Conservation (phyloP, 805 yeast genomes). For the Saturnispora diversa region DNA sequence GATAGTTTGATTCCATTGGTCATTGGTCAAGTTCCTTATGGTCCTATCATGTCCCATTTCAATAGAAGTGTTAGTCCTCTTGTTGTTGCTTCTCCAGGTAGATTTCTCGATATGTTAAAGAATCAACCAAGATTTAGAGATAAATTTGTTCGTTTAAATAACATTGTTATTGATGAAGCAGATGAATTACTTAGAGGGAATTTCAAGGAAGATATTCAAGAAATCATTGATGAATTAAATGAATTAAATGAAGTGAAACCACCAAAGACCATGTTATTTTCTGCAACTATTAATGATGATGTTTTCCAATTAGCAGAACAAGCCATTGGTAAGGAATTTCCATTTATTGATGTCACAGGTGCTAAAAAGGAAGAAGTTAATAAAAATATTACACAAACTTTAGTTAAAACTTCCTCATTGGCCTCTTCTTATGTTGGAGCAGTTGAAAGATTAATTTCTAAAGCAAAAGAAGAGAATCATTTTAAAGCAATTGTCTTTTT, state of each 20-base stretch:
- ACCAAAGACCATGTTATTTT: slow-evolving; percentile 66
- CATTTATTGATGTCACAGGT: slow-evolving; percentile 60
- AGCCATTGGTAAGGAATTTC: slow-evolving; percentile 45
- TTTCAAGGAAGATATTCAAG: slow-evolving; percentile 57
- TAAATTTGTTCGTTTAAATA: slow-evolving; percentile 46
- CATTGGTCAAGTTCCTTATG: slow-evolving; percentile 30
- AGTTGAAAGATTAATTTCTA: slow-evolving; percentile 37
- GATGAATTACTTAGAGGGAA: slow-evolving; percentile 80
- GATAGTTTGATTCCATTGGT: slow-evolving; percentile 40
- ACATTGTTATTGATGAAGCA: slow-evolving; percentile 83
- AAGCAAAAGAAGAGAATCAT: slow-evolving; percentile 25
- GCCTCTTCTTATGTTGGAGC: slow-evolving; percentile 57
- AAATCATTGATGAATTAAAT: slow-evolving; percentile 43
- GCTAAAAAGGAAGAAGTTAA: slow-evolving; percentile 57
- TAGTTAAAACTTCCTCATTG: slow-evolving; percentile 46
- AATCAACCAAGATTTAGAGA: slow-evolving; percentile 36
- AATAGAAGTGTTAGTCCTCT: slow-evolving; percentile 41
- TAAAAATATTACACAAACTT: slow-evolving; percentile 64
- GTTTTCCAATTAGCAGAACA: slow-evolving; percentile 58
- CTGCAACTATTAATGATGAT: slow-evolving; percentile 75
- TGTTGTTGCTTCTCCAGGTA: slow-evolving; percentile 85
- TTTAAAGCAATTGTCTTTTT: slow-evolving; percentile 80
- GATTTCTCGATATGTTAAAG: slow-evolving; percentile 55
- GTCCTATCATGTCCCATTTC: slow-evolving; percentile 14
- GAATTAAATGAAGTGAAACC: slow-evolving; percentile 21